Percentiles rank a stretch among this genome's conserved stretches.
These are phyloP conservation scores for Solanum clarkiae DNA, from an alignment of 257 asterid species.

Conservation along the genomic window DNA sequence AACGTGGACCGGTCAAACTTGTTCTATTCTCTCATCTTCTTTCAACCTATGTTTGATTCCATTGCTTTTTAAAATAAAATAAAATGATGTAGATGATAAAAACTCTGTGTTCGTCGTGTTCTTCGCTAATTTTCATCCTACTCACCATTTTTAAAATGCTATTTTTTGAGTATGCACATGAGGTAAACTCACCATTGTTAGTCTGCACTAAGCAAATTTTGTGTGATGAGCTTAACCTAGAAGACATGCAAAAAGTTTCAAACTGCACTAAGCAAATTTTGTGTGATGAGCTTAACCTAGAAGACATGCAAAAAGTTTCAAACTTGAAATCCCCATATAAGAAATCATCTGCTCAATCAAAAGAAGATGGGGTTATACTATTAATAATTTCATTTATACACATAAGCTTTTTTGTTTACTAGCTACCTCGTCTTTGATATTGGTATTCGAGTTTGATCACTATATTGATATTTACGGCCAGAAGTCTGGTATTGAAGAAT, in stretches of 20 bases:
- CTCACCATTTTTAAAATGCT: too few relatives aligned
- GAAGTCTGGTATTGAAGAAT: too few relatives aligned
- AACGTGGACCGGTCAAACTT: slow-evolving; percentile 47
- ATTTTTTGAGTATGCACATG: too few relatives aligned
- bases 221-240: neutral
- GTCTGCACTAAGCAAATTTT: neutral
- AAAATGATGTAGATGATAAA: neutral
- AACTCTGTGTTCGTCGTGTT: neutral
- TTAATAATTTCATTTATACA: neutral
- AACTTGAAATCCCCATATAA: neutral
- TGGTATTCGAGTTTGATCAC: too few relatives aligned
- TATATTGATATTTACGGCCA: too few relatives aligned
- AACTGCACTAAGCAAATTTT: neutral
- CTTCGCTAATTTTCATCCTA: neutral
- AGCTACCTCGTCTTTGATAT: too few relatives aligned
- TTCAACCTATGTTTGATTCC: neutral
- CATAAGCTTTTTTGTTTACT: too few relatives aligned
- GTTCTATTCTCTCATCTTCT: slow-evolving; percentile 13
- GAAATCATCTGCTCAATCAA: neutral
- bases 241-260: neutral
- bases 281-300: neutral
- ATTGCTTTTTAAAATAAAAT: neutral
- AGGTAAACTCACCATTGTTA: neutral
- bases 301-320: neutral
- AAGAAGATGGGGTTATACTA: neutral